Conservation (phyloP, 2,329 filamentous ascomycete species). For the Aureobasidium sp. region DNA sequence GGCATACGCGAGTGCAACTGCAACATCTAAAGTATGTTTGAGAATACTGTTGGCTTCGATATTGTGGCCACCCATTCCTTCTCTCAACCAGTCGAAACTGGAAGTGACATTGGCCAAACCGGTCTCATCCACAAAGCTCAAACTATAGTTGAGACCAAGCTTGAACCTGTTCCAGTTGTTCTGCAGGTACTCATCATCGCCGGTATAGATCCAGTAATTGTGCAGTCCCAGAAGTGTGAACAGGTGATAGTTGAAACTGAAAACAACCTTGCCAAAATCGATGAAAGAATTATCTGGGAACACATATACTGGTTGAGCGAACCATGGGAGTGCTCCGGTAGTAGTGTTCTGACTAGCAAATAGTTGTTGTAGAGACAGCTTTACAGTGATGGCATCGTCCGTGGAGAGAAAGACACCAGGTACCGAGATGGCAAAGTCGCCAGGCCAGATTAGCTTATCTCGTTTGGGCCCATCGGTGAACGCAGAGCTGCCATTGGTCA, state of each 20-base stretch:
- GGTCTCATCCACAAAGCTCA: conserved; percentile 34
- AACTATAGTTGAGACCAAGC: conserved; percentile 35
- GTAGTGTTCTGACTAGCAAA: conserved; percentile 23
- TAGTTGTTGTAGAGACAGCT: conserved; percentile 23
- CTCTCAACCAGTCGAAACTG: conserved; percentile 41
- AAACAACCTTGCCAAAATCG: conserved; percentile 27
- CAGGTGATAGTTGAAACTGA: conserved; percentile 51
- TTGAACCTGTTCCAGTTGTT: conserved; percentile 40
- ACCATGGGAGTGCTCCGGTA: conserved; percentile 32
- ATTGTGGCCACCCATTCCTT: conserved; percentile 46
- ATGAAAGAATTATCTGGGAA: conserved; percentile 40
- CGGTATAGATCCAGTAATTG: conserved; percentile 36
- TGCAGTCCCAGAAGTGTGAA: conserved; percentile 41
- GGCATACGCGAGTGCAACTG: conserved; percentile 44
- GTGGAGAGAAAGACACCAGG: conserved; percentile 50
- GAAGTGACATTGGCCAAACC: conserved; percentile 42
- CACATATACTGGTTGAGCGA: conserved; percentile 24
- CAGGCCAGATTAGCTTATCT: conserved; percentile 54
- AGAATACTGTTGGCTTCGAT: conserved; percentile 42
- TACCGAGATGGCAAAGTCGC: conserved; percentile 53
- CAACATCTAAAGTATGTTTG: conserved; percentile 47
- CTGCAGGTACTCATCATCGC: conserved; percentile 34
- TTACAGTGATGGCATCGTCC: conserved; percentile 29
- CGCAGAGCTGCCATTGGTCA: conserved; percentile 31
- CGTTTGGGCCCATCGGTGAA: conserved; percentile 51